phyloP scores from a whole-genome alignment of 1,284 basidiomycete species.

The Cryptococcus neoformans region DNA sequence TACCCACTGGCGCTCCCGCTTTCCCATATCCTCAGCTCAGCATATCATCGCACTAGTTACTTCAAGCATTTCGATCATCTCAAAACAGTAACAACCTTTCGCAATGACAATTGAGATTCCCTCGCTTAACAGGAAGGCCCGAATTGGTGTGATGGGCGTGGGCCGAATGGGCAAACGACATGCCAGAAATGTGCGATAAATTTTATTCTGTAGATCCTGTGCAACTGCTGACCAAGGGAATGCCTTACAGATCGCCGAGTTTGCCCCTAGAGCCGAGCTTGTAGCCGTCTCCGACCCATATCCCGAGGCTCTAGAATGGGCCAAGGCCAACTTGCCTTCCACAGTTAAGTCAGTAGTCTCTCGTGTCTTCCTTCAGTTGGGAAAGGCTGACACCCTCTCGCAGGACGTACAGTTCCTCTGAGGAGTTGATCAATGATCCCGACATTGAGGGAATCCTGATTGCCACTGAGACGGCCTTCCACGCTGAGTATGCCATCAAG shows the following conservation, averaged over 20 bases:
- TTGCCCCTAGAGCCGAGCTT: conserved; percentile 13
- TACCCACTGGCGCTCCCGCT: no score
- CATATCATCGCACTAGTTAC: no score
- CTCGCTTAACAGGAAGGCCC: no score
- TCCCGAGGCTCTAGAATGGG: not conserved
- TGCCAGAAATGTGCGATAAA: conserved; percentile 8
- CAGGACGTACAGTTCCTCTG: no score
- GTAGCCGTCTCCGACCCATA: conserved; percentile 15
- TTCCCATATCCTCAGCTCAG: no score
- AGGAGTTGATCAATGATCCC: no score
- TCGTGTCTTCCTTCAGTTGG: no score
- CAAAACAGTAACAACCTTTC: no score
- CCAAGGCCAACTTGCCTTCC: conserved; percentile 10
- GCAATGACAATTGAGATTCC: no score
- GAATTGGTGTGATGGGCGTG: conserved; percentile 14
- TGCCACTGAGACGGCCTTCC: conserved; percentile 20
- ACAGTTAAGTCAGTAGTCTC: not conserved
- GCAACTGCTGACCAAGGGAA: not conserved
- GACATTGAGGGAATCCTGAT: conserved; percentile 21
- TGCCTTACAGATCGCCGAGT: conserved; percentile 1
- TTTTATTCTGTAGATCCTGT: no score
- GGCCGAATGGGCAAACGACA: conserved; percentile 22
- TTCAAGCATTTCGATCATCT: no score
- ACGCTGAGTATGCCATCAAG: conserved; percentile 16
- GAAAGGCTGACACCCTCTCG: no score